Evolutionary conservation across 495 filamentous ascomycete species (phyloP).

Genomic region (Penicillium turbatum): DNA sequence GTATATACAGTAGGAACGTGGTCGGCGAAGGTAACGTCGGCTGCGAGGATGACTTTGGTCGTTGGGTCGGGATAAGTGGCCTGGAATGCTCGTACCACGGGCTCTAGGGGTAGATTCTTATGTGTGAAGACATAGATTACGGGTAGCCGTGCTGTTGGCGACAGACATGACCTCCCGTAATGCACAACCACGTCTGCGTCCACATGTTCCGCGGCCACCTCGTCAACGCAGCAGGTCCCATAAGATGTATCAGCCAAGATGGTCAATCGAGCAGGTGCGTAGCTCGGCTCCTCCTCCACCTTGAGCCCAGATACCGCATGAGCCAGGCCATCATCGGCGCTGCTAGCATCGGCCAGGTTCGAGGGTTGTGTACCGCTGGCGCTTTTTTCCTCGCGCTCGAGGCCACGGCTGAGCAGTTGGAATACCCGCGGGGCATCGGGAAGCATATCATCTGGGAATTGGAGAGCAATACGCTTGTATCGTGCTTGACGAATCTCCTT

Average conservation of each 20-base stretch:
- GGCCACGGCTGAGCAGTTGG: slow-evolving; percentile 57
- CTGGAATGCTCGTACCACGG: slow-evolving; percentile 59
- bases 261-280: slow-evolving; percentile 56
- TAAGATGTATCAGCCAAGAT: slow-evolving; percentile 97
- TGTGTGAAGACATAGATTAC: slow-evolving; percentile 90
- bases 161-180: slow-evolving; percentile 89
- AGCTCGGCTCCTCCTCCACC: slow-evolving; percentile 25
- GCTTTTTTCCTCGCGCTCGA: slow-evolving; percentile 39
- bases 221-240: slow-evolving; percentile 94
- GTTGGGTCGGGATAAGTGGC: slow-evolving; percentile 58
- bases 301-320: slow-evolving; percentile 31
- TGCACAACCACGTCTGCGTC: slow-evolving; percentile 90
- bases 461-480: slow-evolving; percentile 78
- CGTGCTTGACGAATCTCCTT: slow-evolving; percentile 63
- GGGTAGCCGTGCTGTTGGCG: slow-evolving; percentile 80
- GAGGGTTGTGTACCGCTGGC: slow-evolving; percentile 12
- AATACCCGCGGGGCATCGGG: slow-evolving; percentile 80
- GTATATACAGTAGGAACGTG: slow-evolving; percentile 56
- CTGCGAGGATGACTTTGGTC: slow-evolving; percentile 73
- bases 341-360: slow-evolving; percentile 11
- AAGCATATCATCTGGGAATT: slow-evolving; percentile 92
- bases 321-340: slow-evolving; percentile 19
- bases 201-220: slow-evolving; percentile 93
- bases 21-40: slow-evolving; percentile 79
- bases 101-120: slow-evolving; percentile 56